Percentiles rank a stretch among this genome's conserved stretches.
These are phyloP conservation scores for Hemisphaericaspora xylofermentans DNA, from an alignment of 1,139 yeast genomes.

Conservation along the genomic window DNA sequence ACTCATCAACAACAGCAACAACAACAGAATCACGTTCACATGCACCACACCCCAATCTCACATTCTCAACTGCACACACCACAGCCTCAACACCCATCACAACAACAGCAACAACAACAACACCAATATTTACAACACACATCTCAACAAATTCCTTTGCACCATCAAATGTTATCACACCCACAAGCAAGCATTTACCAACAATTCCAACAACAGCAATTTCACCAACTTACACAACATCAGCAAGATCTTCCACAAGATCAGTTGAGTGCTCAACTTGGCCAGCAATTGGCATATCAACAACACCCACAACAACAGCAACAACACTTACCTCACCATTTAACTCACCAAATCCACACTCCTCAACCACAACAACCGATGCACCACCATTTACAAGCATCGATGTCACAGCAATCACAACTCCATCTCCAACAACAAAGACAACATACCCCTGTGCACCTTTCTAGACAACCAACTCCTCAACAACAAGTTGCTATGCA, in stretches of 20 bases:
- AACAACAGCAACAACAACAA: conserved; percentile 11
- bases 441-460: conserved; percentile 16
- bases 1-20: conserved; percentile 16
- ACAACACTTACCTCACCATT: conserved; percentile 13
- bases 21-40: conserved; percentile 8
- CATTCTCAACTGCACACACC: conserved; percentile 11
- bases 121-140: conserved; percentile 16
- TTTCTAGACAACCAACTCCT: conserved; percentile 12
- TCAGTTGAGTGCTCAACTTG: conserved; percentile 24
- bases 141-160: conserved; percentile 6
- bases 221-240: conserved; percentile 10
- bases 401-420: conserved; percentile 3
- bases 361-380: conserved; percentile 13
- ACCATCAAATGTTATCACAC: conserved; percentile 13
- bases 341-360: conserved; percentile 14
- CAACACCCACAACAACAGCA: conserved; percentile 17
- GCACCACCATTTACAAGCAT: conserved; percentile 6
- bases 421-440: conserved; percentile 9
- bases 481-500: conserved; percentile 10
- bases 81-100: conserved; percentile 14
- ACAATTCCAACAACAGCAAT: conserved; percentile 16
- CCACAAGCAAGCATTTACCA: conserved; percentile 15
- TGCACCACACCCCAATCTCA: conserved; percentile 4
- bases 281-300: conserved; percentile 20
- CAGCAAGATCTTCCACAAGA: conserved; percentile 17